Conservation (phyloP, 108 stramenopile genomes). For the Cyclotella choctawhatcheeana region DNA sequence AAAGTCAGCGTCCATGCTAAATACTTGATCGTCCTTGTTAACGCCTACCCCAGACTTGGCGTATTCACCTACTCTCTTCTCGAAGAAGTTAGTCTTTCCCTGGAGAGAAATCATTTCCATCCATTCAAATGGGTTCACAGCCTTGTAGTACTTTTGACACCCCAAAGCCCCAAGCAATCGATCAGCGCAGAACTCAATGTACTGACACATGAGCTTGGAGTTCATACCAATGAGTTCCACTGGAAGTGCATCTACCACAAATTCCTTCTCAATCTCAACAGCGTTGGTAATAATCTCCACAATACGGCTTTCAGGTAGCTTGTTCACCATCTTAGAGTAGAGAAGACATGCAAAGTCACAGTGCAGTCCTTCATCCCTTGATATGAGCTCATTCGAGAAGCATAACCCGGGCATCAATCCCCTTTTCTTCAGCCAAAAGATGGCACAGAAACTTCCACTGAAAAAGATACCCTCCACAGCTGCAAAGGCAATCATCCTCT, state of each 20-base stretch:
- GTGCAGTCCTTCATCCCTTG: conserved; percentile 97
- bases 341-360: conserved; percentile 96
- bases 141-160: conserved; percentile 83
- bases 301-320: conserved; percentile 78
- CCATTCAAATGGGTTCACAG: conserved; percentile 96
- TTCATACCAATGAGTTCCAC: conserved; percentile 99
- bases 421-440: conserved; percentile 99
- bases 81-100: conserved; percentile 98
- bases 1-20: conserved; percentile 92
- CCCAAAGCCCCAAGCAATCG: conserved; percentile 91
- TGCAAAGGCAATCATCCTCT: conserved; percentile 98
- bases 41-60: conserved; percentile 95
- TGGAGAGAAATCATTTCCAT: conserved; percentile 99
- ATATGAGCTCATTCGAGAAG: conserved; percentile 99
- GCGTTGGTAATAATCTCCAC: conserved; percentile 88
- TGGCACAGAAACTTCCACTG: conserved; percentile 97
- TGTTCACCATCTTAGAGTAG: conserved; percentile 88
- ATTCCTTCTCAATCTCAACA: conserved; percentile 99
- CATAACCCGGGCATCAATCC: conserved; percentile 99
- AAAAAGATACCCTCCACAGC: conserved; percentile 99
- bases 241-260: conserved; percentile 96
- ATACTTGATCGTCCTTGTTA: conserved; percentile 77
- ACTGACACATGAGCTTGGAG: conserved; percentile 94
- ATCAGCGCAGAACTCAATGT: conserved; percentile 99
- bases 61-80: conserved; percentile 98